phyloP scores from a whole-genome alignment of 306 rosid genomes.

The Sicyos baderoa region DNA sequence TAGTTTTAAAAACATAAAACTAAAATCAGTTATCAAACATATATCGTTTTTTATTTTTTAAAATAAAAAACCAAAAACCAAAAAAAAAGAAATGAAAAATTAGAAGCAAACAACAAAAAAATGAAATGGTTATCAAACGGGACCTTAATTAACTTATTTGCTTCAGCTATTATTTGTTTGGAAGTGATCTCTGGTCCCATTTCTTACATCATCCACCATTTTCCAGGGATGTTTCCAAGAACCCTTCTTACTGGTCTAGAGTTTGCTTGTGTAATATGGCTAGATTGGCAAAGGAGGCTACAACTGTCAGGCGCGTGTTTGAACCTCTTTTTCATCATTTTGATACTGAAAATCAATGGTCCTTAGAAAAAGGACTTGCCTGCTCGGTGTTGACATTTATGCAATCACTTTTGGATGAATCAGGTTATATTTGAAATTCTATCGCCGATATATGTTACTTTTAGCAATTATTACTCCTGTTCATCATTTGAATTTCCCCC shows the following conservation, averaged over 20 bases:
- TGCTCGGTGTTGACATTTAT: slow-evolving; percentile 52
- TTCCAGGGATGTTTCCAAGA: slow-evolving; percentile 55
- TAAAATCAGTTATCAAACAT: no score
- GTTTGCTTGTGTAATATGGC: slow-evolving; percentile 72
- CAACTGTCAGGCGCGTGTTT: slow-evolving; percentile 70
- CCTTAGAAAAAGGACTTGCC: slow-evolving; percentile 65
- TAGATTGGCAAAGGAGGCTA: slow-evolving; percentile 70
- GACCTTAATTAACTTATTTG: not conserved
- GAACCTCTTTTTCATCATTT: slow-evolving; percentile 84
- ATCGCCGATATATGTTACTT: not conserved
- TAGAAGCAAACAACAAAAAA: no score
- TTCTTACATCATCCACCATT: slow-evolving; percentile 21
- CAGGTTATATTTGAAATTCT: slow-evolving; percentile 49
- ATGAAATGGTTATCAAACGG: no score
- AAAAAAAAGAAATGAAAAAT: no score
- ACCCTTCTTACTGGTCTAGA: slow-evolving; percentile 84
- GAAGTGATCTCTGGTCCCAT: slow-evolving; percentile 17
- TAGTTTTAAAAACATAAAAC: no score
- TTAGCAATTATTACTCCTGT: not conserved
- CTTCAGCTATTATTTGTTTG: slow-evolving; percentile 17
- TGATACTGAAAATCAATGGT: slow-evolving; percentile 73
- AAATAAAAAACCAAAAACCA: no score
- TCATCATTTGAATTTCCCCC: not conserved
- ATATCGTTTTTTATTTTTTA: no score
- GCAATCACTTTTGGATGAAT: slow-evolving; percentile 65